Evolutionary conservation across 495 filamentous ascomycete genomes (phyloP).

Genomic region (Annulohypoxylon bovei): DNA sequence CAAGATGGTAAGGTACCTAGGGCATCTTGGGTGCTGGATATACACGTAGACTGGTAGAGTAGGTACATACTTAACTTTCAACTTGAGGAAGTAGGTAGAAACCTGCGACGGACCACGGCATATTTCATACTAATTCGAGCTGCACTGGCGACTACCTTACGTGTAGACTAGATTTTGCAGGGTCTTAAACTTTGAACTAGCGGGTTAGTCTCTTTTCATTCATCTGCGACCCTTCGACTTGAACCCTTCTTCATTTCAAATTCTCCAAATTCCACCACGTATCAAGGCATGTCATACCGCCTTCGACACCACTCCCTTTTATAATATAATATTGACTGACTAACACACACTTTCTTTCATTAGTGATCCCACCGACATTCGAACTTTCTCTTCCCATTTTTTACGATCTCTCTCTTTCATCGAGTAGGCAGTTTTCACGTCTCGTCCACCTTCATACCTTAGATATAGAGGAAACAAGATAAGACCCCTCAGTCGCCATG

Average conservation of each 20-base stretch:
- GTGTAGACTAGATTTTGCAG: conserved; percentile 26
- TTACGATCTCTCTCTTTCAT: not conserved
- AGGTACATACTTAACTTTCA: not conserved
- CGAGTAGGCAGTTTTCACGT: conserved; percentile 17
- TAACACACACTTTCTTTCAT: conserved; percentile 15
- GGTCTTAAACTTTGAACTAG: conserved; percentile 17
- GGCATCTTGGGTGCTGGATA: conserved; percentile 1
- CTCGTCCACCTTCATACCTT: conserved; percentile 15
- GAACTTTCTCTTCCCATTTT: not conserved
- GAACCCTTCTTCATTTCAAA: conserved; percentile 39
- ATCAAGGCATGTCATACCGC: conserved; percentile 28
- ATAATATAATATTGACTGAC: not conserved
- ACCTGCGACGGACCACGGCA: conserved; percentile 32
- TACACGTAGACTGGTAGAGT: too few species aligned
- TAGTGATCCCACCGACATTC: conserved; percentile 3
- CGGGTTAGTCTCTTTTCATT: conserved; percentile 29
- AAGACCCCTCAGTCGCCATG: conserved; percentile 51
- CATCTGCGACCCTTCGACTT: conserved; percentile 30
- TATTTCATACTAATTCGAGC: conserved; percentile 21
- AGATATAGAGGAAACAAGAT: conserved; percentile 29
- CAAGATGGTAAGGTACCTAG: conserved; percentile 9
- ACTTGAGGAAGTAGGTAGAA: not conserved
- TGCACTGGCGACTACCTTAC: conserved; percentile 22
- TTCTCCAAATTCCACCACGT: conserved; percentile 25
- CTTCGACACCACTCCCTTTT: conserved; percentile 15